phyloP scores from a whole-genome alignment of 495 filamentous ascomycete species.

The Xylaria curta region DNA sequence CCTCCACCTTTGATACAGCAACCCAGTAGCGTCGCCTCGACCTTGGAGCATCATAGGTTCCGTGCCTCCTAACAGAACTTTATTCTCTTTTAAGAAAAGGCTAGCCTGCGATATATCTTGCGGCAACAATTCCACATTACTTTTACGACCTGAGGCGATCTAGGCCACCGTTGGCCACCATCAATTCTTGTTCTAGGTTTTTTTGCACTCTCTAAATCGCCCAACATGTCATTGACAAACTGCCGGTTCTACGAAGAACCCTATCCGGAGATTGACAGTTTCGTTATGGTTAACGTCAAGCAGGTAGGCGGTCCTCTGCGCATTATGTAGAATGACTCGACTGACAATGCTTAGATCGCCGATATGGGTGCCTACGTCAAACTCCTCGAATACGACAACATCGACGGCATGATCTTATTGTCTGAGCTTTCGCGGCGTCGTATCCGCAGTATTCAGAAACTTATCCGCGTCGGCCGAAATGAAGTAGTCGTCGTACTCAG shows the following conservation, averaged over 20 bases:
- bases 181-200: neutral
- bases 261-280: constrained; percentile 97
- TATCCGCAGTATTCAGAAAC: constrained; percentile 97
- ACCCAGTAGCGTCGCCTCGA: constrained; percentile 22
- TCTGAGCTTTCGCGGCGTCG: constrained; percentile 94
- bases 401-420: constrained; percentile 99
- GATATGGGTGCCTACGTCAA: constrained; percentile 99
- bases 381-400: constrained; percentile 98
- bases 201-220: constrained; percentile 24
- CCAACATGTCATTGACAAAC: constrained; percentile 93
- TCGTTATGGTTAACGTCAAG: constrained; percentile 99
- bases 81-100: neutral
- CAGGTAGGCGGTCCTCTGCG: constrained; percentile 64
- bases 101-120: constrained; percentile 4
- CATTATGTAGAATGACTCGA: constrained; percentile 1
- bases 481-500: constrained; percentile 97
- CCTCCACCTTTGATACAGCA: constrained; percentile 24
- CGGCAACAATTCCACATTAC: neutral
- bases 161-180: constrained; percentile 16
- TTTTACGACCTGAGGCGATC: neutral
- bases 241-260: constrained; percentile 99
- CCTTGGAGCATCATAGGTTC: constrained; percentile 1
- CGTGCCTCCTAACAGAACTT: neutral
- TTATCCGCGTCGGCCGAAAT: constrained; percentile 96
- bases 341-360: constrained; percentile 72